phyloP scores from a whole-genome alignment of 2,329 filamentous ascomycete species.

The Aspergillus sp. region DNA sequence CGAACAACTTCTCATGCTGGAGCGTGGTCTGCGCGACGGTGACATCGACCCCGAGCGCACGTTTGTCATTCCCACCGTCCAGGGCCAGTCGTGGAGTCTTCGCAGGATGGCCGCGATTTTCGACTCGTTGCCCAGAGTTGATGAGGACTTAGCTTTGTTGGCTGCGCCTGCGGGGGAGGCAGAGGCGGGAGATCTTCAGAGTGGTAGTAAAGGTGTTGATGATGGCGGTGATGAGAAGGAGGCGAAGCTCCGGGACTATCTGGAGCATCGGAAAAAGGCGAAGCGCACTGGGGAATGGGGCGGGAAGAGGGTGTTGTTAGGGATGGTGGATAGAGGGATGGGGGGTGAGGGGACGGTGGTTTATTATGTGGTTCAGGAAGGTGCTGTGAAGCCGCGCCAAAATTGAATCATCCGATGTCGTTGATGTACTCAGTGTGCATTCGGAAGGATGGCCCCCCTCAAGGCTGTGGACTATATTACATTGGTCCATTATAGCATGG shows the following conservation, averaged over 20 bases:
- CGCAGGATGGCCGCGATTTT: constrained; percentile 49
- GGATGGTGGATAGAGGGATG: constrained; percentile 45
- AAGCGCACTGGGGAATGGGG: constrained; percentile 32
- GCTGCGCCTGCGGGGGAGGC: constrained; percentile 1
- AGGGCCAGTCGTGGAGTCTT: constrained; percentile 54
- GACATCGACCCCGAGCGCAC: constrained; percentile 45
- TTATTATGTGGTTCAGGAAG: constrained; percentile 59
- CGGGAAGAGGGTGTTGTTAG: constrained; percentile 49
- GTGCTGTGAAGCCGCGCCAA: constrained; percentile 56
- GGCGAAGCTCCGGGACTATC: constrained; percentile 24
- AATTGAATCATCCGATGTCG: constrained; percentile 35
- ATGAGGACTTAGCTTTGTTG: constrained; percentile 9
- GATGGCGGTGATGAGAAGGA: constrained; percentile 19
- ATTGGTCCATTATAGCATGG: background rate
- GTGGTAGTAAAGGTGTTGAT: constrained; percentile 15
- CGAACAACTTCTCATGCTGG: constrained; percentile 54
- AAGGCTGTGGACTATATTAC: too few relatives aligned
- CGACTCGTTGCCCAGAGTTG: constrained; percentile 39
- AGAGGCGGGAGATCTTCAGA: constrained; percentile 7
- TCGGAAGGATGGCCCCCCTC: too few relatives aligned
- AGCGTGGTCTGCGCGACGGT: constrained; percentile 40
- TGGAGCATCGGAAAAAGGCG: constrained; percentile 19
- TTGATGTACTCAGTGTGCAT: too few relatives aligned
- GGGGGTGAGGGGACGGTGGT: constrained; percentile 54
- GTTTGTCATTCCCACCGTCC: constrained; percentile 52